A percentile compares a stretch with the other conserved stretches of the same genome.
These are phyloP conservation scores for Tolypocladium paradoxum DNA, from an alignment of 2,329 filamentous ascomycete genomes.

Conservation along the genomic window DNA sequence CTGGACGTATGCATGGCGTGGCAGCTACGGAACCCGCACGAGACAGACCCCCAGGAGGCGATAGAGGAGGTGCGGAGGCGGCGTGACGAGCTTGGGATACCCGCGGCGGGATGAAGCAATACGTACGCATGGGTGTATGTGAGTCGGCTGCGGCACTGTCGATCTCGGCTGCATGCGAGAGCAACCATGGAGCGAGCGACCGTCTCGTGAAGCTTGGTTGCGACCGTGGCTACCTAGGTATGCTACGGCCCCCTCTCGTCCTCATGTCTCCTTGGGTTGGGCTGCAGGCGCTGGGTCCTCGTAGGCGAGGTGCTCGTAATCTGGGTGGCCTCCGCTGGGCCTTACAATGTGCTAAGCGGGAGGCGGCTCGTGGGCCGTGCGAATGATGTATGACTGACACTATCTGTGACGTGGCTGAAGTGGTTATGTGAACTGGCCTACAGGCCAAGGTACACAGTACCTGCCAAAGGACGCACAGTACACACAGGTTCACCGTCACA, in stretches of 20 bases:
- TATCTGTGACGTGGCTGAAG: too few species aligned
- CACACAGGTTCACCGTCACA: too few species aligned
- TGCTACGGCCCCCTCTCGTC: neutral
- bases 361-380: too few species aligned
- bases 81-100: slow-evolving; percentile 40
- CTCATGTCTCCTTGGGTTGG: neutral
- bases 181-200: neutral
- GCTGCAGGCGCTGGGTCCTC: neutral
- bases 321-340: neutral
- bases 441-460: too few species aligned
- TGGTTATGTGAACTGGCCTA: too few species aligned
- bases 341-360: too few species aligned
- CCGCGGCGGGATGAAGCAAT: neutral
- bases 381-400: too few species aligned
- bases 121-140: neutral
- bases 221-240: neutral
- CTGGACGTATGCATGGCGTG: slow-evolving; percentile 74
- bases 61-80: slow-evolving; percentile 47
- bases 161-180: neutral
- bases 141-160: neutral
- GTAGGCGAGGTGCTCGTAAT: neutral
- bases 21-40: slow-evolving; percentile 72
- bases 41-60: slow-evolving; percentile 45
- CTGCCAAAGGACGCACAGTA: too few species aligned
- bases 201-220: neutral